These are phyloP conservation scores for Yamadazyma atlantica DNA, from an alignment of 1,139 yeast genomes.

Conservation along the genomic window DNA sequence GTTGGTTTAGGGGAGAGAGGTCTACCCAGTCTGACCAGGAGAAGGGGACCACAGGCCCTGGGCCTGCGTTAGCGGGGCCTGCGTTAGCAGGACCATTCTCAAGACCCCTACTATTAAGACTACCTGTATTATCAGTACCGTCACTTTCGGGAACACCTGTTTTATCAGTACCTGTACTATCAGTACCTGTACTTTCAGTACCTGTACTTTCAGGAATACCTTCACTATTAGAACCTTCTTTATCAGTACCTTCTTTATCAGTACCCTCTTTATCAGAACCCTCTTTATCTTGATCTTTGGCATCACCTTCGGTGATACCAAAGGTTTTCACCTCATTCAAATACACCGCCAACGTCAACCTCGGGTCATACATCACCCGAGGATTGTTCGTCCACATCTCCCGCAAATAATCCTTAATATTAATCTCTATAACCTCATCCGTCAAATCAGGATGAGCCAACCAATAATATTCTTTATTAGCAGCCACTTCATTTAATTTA, in stretches of 20 bases:
- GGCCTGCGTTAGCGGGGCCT: slow-evolving; percentile 14
- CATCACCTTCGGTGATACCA: no score
- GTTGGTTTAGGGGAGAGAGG: slow-evolving; percentile 22
- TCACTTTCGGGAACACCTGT: no score
- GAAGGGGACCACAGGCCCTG: slow-evolving; percentile 22
- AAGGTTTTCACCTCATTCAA: slow-evolving; percentile 29
- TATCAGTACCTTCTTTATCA: no score
- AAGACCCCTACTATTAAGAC: no score
- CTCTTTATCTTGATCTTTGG: no score
- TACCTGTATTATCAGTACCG: no score
- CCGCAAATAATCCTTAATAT: slow-evolving; percentile 20
- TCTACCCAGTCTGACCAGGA: slow-evolving; percentile 35
- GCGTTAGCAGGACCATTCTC: slow-evolving; percentile 12
- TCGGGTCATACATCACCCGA: slow-evolving; percentile 37
- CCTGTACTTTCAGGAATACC: no score
- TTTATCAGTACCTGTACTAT: no score
- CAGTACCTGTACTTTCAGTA: no score
- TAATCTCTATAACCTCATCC: slow-evolving; percentile 22
- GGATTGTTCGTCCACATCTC: slow-evolving; percentile 20
- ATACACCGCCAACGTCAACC: slow-evolving; percentile 36
- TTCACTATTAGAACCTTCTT: no score
- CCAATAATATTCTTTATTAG: slow-evolving; percentile 24
- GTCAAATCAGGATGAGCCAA: slow-evolving; percentile 29
- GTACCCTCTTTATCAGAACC: no score
- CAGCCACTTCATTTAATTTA: slow-evolving; percentile 21